A percentile compares a stretch with the other conserved stretches of the same genome.
These are phyloP conservation scores for Colletotrichum sp. DNA, from an alignment of 2,329 filamentous ascomycete genomes.

Conservation along the genomic window DNA sequence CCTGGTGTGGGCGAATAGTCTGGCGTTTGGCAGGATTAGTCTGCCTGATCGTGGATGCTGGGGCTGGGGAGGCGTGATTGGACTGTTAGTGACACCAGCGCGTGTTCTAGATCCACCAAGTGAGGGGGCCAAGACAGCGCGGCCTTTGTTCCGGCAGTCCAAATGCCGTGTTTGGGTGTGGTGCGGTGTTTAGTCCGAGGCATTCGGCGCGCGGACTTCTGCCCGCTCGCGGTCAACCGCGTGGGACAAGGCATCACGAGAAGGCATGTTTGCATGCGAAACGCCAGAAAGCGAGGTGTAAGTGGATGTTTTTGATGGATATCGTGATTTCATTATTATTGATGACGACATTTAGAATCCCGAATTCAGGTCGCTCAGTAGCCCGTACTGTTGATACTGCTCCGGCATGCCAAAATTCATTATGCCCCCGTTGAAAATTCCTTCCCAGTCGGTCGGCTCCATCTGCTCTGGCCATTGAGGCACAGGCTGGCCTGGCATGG, in stretches of 20 bases:
- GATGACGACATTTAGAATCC: conserved; percentile 14
- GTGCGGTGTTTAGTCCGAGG: conserved; percentile 2
- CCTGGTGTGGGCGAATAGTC: background rate
- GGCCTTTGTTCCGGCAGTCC: conserved; percentile 3
- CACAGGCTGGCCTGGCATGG: background rate
- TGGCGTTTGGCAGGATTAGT: background rate
- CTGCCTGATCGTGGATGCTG: background rate
- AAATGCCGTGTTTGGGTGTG: background rate
- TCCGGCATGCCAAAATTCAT: conserved; percentile 22
- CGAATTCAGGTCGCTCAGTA: conserved; percentile 30
- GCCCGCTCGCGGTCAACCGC: background rate
- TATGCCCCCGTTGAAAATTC: conserved; percentile 27
- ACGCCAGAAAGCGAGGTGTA: background rate
- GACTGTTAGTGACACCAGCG: background rate
- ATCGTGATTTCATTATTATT: background rate
- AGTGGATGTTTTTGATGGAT: background rate
- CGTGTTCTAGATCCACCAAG: background rate
- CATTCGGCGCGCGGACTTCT: background rate
- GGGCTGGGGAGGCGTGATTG: background rate
- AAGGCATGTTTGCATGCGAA: background rate
- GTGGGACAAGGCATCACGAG: background rate
- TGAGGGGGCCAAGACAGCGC: background rate
- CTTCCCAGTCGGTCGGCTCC: conserved; percentile 29
- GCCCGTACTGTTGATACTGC: conserved; percentile 26
- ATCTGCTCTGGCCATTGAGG: conserved; percentile 10